A percentile compares a stretch with the other conserved stretches of the same genome.
These are phyloP conservation scores for Melastoma candidum DNA, from an alignment of 441 rosid species.

Conservation along the genomic window DNA sequence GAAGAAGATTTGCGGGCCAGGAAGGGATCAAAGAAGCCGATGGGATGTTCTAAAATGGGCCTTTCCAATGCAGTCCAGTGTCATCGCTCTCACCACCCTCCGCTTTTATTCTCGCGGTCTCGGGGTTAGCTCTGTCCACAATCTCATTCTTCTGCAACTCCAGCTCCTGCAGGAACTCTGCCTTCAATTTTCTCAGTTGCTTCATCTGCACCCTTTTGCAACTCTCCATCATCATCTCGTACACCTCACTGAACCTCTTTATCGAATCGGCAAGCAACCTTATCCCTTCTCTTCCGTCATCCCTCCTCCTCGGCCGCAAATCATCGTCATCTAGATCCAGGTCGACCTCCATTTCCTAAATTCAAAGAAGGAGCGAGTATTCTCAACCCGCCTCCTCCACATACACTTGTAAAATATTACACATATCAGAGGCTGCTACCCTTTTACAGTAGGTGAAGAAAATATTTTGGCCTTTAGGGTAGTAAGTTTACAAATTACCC, in stretches of 20 bases:
- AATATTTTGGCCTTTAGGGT: too few relatives aligned
- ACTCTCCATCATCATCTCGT: slow-evolving; percentile 23
- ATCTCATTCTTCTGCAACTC: slow-evolving; percentile 28
- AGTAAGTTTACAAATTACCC: too few relatives aligned
- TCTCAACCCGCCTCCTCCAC: too few relatives aligned
- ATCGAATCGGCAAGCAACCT: slow-evolving; percentile 24
- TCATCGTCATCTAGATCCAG: slow-evolving; percentile 16
- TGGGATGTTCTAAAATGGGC: too few relatives aligned
- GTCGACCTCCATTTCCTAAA: slow-evolving; percentile 6
- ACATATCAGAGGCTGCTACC: too few relatives aligned
- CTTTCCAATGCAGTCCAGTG: not conserved
- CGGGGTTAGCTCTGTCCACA: slow-evolving; percentile 20
- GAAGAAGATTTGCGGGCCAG: too few relatives aligned
- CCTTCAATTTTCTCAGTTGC: slow-evolving; percentile 27
- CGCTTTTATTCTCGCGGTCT: slow-evolving; percentile 23
- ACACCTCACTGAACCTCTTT: slow-evolving; percentile 24
- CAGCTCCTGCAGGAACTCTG: slow-evolving; percentile 19
- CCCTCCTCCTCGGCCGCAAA: slow-evolving; percentile 14
- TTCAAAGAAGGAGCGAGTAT: too few relatives aligned
- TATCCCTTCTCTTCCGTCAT: slow-evolving; percentile 15
- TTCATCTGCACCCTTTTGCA: slow-evolving; percentile 28
- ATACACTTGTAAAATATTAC: too few relatives aligned
- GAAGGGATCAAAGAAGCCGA: too few relatives aligned
- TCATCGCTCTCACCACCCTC: slow-evolving; percentile 7
- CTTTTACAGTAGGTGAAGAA: too few relatives aligned